Percentiles rank a stretch among this genome's conserved stretches.
Conservation (phyloP, 2,329 filamentous ascomycete species). For the Fusarium zealandicum region DNA sequence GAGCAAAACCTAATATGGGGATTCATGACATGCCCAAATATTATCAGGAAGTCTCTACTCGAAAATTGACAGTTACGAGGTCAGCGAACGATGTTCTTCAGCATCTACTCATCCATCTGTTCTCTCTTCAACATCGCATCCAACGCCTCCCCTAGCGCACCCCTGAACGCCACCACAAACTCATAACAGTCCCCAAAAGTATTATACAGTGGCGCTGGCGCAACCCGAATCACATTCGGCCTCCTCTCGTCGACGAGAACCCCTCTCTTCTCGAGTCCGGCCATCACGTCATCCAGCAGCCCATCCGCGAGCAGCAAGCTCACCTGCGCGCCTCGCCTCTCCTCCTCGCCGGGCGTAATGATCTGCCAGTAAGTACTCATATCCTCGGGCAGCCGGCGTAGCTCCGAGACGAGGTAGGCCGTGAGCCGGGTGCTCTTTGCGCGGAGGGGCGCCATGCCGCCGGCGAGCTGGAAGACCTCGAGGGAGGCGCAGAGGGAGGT, state of each 20-base stretch:
- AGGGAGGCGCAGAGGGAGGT: conserved; percentile 75
- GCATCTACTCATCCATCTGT: conserved; percentile 22
- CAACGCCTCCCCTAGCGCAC: conserved; percentile 39
- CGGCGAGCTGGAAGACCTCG: conserved; percentile 60
- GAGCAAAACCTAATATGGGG: no score
- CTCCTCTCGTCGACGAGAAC: conserved; percentile 82
- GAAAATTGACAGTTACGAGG: not conserved
- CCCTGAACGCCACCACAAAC: conserved; percentile 42
- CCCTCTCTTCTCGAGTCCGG: conserved; percentile 66
- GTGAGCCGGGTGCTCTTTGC: conserved; percentile 66
- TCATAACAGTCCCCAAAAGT: conserved; percentile 66
- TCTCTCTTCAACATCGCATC: conserved; percentile 26
- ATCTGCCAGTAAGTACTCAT: conserved; percentile 55
- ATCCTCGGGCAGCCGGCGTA: conserved; percentile 48
- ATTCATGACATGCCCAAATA: no score
- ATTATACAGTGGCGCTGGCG: conserved; percentile 83
- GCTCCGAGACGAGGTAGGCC: conserved; percentile 72
- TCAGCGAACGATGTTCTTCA: not conserved
- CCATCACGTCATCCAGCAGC: conserved; percentile 70
- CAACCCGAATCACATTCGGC: conserved; percentile 80
- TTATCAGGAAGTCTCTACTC: no score
- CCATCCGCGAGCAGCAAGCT: conserved; percentile 72
- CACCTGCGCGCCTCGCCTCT: conserved; percentile 76
- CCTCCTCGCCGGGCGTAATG: conserved; percentile 70
- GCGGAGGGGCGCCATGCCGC: conserved; percentile 67